Percentiles rank a stretch among this genome's conserved stretches.
Evolutionary conservation across 495 filamentous ascomycete species (phyloP).

Genomic region (Durotheca rogersii): DNA sequence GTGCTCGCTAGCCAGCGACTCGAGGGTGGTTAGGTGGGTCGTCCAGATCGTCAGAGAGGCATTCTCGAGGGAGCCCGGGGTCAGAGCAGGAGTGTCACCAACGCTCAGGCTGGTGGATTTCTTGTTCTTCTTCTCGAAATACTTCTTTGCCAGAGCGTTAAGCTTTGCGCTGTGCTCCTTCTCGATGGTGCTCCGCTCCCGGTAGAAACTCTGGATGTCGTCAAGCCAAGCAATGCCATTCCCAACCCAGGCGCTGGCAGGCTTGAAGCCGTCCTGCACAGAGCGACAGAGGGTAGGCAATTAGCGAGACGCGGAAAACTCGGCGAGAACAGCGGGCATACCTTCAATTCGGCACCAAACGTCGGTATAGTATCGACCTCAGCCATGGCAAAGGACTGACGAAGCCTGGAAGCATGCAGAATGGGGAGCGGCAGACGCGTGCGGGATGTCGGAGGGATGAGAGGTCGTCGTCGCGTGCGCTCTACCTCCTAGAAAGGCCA

Average conservation of each 20-base stretch:
- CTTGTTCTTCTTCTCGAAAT: conserved; percentile 92
- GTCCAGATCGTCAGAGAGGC: conserved; percentile 97
- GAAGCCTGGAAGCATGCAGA: conserved; percentile 25
- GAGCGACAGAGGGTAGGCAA: conserved; percentile 12
- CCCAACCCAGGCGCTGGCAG: conserved; percentile 87
- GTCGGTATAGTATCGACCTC: conserved; percentile 72
- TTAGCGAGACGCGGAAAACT: conserved; percentile 18
- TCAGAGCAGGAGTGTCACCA: conserved; percentile 88
- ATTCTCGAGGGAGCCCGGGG: conserved; percentile 92
- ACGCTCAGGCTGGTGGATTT: conserved; percentile 88
- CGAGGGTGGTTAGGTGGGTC: conserved; percentile 84
- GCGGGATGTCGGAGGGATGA: conserved; percentile 7
- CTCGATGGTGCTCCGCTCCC: conserved; percentile 88
- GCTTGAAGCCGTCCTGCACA: conserved; percentile 90
- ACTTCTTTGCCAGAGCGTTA: conserved; percentile 84
- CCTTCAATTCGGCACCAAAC: conserved; percentile 91
- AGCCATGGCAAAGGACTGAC: conserved; percentile 57
- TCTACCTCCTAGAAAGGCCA: conserved; percentile 27
- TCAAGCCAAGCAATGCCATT: conserved; percentile 92
- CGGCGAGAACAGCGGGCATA: conserved; percentile 44
- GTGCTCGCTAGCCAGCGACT: conserved; percentile 84
- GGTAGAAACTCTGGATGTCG: conserved; percentile 95
- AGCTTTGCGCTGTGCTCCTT: conserved; percentile 94
- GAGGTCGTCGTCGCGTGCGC: conserved; percentile 10
- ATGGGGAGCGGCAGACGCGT: conserved; percentile 2